These are phyloP conservation scores for Syzygium malaccense DNA, from an alignment of 441 rosid species.

Conservation along the genomic window DNA sequence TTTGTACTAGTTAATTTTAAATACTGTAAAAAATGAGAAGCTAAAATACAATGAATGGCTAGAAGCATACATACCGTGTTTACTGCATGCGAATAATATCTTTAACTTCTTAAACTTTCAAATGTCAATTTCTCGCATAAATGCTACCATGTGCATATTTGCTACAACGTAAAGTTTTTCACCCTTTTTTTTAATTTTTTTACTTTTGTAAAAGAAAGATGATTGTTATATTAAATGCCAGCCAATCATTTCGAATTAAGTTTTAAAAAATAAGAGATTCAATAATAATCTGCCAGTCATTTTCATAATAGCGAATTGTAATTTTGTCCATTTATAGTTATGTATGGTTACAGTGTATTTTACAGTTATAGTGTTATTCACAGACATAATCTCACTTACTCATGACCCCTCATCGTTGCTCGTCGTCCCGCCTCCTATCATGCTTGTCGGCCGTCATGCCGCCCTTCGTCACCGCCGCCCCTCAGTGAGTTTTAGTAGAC, in stretches of 20 bases:
- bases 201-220: too few relatives aligned
- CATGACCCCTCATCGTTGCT: background rate
- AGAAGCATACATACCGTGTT: background rate
- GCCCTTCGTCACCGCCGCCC: background rate
- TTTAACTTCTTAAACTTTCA: background rate
- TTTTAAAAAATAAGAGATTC: background rate
- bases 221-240: background rate
- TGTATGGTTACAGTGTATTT: background rate
- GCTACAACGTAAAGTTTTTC: too few relatives aligned
- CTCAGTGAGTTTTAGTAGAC: too few relatives aligned
- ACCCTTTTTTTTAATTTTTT: too few relatives aligned
- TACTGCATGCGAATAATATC: background rate
- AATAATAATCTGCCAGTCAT: background rate
- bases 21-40: too few relatives aligned
- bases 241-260: background rate
- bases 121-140: background rate
- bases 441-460: background rate
- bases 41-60: too few relatives aligned
- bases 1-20: too few relatives aligned
- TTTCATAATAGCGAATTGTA: too few relatives aligned
- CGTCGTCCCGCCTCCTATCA: background rate
- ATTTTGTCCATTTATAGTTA: too few relatives aligned
- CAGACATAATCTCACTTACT: background rate
- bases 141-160: background rate
- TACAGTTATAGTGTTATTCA: background rate